Percentiles rank a stretch among this genome's conserved stretches.
Conservation (phyloP, 352 stramenopile genomes). For the Phytophthora lateralis region DNA sequence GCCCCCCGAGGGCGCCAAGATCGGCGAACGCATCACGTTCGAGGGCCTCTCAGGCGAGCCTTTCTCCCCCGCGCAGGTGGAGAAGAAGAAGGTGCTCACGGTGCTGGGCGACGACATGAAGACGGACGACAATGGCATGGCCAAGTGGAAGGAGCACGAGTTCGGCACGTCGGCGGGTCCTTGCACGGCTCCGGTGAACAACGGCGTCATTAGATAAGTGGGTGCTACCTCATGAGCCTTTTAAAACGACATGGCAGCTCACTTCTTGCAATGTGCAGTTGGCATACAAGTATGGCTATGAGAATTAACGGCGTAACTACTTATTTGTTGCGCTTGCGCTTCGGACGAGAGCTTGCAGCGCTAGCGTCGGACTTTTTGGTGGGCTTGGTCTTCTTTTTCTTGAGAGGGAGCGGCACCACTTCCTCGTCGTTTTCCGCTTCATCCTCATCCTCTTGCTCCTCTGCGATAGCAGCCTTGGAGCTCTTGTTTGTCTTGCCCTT, state of each 20-base stretch:
- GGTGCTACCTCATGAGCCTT: background rate
- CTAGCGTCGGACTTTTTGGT: slow-evolving; percentile 22
- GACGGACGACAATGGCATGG: slow-evolving; percentile 75
- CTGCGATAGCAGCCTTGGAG: slow-evolving; percentile 4
- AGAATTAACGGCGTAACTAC: background rate
- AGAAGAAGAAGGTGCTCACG: slow-evolving; percentile 91
- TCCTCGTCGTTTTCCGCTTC: slow-evolving; percentile 34
- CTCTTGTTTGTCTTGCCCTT: slow-evolving; percentile 31
- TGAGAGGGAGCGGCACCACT: slow-evolving; percentile 48
- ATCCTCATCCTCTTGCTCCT: slow-evolving; percentile 16
- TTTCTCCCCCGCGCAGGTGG: slow-evolving; percentile 80
- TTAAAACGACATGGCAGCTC: slow-evolving; percentile 6
- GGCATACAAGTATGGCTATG: slow-evolving; percentile 1
- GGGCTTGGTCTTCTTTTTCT: slow-evolving; percentile 52
- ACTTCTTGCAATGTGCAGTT: slow-evolving; percentile 2
- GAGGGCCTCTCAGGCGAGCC: slow-evolving; percentile 71
- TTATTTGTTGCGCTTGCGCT: slow-evolving; percentile 47
- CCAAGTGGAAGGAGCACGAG: slow-evolving; percentile 84
- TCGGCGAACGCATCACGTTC: slow-evolving; percentile 81
- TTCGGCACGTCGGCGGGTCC: slow-evolving; percentile 77
- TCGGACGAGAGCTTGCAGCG: slow-evolving; percentile 24
- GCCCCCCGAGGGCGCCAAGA: slow-evolving; percentile 69
- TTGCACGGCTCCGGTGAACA: slow-evolving; percentile 73
- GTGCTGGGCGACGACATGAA: slow-evolving; percentile 82
- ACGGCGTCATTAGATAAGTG: slow-evolving; percentile 81